Percentiles rank a stretch among this genome's conserved stretches.
Evolutionary conservation across 75 land plant species (phyloP).

Genomic region (Cryptomeria japonica): DNA sequence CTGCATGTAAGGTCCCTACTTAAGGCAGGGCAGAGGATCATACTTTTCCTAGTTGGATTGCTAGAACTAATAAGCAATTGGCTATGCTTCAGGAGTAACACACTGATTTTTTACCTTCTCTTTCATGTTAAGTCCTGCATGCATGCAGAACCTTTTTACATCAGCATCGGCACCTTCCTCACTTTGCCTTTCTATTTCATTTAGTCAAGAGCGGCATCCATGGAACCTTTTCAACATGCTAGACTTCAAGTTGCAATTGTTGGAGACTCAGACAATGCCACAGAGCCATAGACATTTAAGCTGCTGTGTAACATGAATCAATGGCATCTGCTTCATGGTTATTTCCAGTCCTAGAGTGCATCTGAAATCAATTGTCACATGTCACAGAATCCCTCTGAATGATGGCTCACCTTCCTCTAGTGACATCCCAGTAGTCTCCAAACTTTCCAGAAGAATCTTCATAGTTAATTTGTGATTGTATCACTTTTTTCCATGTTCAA

Average conservation of each 20-base stretch:
- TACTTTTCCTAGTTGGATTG: background rate
- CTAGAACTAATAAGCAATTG: background rate
- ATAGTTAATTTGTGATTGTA: background rate
- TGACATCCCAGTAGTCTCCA: background rate
- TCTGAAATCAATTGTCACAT: too few species aligned
- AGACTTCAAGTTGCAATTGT: too few species aligned
- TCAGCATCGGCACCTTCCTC: too few species aligned
- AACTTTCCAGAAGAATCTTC: background rate
- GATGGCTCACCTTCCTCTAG: background rate
- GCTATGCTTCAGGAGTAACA: background rate
- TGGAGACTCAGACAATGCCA: too few species aligned
- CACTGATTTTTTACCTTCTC: background rate
- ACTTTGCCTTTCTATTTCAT: too few species aligned
- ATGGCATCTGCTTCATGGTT: too few species aligned
- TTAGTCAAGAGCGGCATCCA: too few species aligned
- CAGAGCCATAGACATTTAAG: too few species aligned
- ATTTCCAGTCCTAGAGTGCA: too few species aligned
- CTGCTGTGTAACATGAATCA: too few species aligned
- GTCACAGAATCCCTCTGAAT: background rate
- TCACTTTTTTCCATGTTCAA: background rate
- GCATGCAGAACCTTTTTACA: too few species aligned
- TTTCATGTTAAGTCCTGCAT: background rate
- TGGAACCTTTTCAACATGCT: too few species aligned
- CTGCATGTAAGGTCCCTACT: background rate
- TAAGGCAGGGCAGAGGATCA: background rate